These are phyloP conservation scores for Aspergillus felis DNA, from an alignment of 2,329 filamentous ascomycete genomes.

Conservation along the genomic window DNA sequence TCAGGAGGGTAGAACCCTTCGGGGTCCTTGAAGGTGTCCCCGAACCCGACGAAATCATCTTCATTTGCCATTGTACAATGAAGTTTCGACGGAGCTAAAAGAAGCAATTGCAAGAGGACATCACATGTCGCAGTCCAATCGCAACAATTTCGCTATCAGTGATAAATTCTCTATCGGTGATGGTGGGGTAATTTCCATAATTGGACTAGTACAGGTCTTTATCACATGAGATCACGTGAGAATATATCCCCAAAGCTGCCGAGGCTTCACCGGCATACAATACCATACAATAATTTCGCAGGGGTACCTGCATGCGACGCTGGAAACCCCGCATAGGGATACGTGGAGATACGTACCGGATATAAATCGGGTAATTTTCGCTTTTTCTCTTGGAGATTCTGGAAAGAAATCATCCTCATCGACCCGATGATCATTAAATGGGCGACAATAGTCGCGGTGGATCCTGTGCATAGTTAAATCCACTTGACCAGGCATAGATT, in stretches of 20 bases:
- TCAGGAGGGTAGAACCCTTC: constrained; percentile 75
- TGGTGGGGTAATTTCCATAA: constrained; percentile 5
- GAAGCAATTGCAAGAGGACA: background rate
- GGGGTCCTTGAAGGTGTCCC: constrained; percentile 72
- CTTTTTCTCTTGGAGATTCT: background rate
- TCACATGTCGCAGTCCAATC: background rate
- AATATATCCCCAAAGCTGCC: constrained; percentile 1
- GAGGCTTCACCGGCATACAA: background rate
- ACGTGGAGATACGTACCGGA: constrained; percentile 8
- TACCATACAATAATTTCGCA: constrained; percentile 2
- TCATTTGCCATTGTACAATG: constrained; percentile 19
- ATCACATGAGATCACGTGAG: constrained; percentile 11
- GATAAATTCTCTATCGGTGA: background rate
- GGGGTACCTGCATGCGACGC: constrained; percentile 5
- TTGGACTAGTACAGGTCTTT: background rate
- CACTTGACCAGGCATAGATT: background rate
- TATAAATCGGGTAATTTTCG: constrained; percentile 18
- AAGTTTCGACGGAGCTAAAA: background rate
- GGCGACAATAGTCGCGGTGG: background rate
- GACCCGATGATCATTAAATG: background rate
- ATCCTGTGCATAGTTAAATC: background rate
- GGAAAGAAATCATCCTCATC: background rate
- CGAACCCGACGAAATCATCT: constrained; percentile 34
- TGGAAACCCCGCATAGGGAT: constrained; percentile 1
- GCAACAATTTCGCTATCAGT: background rate